phyloP scores from a whole-genome alignment of 83 land plant species.

The Thuja plicata region DNA sequence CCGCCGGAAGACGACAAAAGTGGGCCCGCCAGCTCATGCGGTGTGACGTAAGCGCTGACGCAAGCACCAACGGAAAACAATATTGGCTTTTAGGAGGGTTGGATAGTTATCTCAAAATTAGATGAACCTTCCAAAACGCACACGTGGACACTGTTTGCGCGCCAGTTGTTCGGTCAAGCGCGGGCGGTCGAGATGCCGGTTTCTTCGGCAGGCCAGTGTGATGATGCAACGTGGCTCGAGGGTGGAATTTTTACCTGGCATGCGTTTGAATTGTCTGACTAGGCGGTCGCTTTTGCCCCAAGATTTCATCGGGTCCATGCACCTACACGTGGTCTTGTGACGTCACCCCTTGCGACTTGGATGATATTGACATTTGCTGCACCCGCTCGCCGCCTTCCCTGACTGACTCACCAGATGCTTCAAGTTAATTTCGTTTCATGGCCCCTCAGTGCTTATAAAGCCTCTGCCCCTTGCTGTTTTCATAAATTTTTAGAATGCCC shows the following conservation, averaged over 20 bases:
- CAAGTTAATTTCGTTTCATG: too few species aligned
- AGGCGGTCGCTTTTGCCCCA: not conserved
- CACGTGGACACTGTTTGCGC: not conserved
- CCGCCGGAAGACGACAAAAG: not conserved
- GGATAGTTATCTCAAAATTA: not conserved
- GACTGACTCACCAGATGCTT: not conserved
- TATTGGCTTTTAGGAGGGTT: not conserved
- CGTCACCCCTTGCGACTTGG: not conserved
- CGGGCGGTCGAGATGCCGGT: not conserved
- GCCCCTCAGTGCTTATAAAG: not conserved
- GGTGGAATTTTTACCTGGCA: not conserved
- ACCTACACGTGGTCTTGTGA: not conserved
- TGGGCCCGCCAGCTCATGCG: not conserved
- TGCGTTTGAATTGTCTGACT: not conserved
- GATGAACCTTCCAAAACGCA: not conserved
- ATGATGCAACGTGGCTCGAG: not conserved
- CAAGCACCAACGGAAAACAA: not conserved
- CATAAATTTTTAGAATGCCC: not conserved
- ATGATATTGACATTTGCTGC: not conserved
- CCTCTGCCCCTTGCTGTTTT: not conserved
- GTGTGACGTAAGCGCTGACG: not conserved
- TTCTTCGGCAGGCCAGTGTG: not conserved
- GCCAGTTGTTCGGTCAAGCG: not conserved
- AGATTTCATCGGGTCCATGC: constrained; percentile 3
- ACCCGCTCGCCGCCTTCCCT: not conserved